Conservation (phyloP, 345 rosid species). For the Carallia brachiata region DNA sequence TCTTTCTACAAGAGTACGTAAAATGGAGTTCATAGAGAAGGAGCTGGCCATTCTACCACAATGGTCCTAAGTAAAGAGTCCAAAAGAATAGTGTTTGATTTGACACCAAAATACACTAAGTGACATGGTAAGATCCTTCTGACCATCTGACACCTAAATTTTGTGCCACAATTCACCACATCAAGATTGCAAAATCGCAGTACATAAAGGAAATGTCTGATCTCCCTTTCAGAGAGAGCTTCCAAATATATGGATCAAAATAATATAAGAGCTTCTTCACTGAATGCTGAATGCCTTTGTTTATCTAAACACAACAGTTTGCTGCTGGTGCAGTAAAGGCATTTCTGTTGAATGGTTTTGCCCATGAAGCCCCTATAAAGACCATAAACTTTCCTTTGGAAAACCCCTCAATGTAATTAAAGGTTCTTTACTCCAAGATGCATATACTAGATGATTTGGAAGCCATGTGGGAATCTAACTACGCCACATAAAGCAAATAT, state of each 20-base stretch:
- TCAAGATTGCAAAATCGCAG: background rate
- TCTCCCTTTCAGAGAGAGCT: background rate
- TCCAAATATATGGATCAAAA: background rate
- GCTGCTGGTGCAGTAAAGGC: too few relatives aligned
- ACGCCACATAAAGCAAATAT: too few relatives aligned
- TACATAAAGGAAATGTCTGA: background rate
- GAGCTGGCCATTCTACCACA: background rate
- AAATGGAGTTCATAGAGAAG: conserved; percentile 6
- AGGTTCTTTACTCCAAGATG: too few relatives aligned
- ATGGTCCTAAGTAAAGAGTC: background rate
- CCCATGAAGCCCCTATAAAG: too few relatives aligned
- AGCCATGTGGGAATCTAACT: too few relatives aligned
- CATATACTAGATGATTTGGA: too few relatives aligned
- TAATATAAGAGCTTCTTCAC: too few relatives aligned
- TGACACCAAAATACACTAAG: background rate
- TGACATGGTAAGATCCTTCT: background rate
- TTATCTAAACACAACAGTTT: too few relatives aligned
- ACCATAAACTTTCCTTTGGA: too few relatives aligned
- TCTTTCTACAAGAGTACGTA: background rate
- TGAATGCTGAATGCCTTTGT: too few relatives aligned
- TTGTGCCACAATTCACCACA: background rate
- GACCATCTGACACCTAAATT: background rate
- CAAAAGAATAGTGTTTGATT: background rate
- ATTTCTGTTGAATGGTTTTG: too few relatives aligned
- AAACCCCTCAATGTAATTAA: too few relatives aligned